Percentiles rank a stretch among this genome's conserved stretches.
Conservation (phyloP, 106 monocot species). For the Platanthera zijinensis region DNA sequence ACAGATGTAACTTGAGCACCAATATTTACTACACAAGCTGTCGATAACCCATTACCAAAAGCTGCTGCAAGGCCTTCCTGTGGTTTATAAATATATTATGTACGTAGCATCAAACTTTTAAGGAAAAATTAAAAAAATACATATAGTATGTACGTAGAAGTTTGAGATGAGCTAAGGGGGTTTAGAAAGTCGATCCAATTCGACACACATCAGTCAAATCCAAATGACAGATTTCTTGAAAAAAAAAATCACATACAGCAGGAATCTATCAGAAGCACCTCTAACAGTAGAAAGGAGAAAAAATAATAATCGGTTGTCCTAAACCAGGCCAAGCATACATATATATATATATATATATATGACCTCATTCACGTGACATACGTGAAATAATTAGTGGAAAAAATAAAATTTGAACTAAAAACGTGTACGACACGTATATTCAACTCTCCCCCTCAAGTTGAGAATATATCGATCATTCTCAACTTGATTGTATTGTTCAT, state of each 20-base stretch:
- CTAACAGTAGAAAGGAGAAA: not conserved
- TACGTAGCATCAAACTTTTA: not conserved
- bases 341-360: too few species aligned
- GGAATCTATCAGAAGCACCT: not conserved
- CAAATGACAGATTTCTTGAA: not conserved
- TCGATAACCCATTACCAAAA: constrained; percentile 97
- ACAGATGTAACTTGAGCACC: constrained; percentile 90
- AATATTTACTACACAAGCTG: constrained; percentile 92
- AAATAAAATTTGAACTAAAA: too few species aligned
- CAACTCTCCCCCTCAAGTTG: too few species aligned
- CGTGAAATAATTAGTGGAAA: too few species aligned
- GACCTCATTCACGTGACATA: too few species aligned
- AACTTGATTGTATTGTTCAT: too few species aligned
- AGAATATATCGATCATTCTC: too few species aligned
- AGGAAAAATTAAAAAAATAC: not conserved
- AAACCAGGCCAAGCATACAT: too few species aligned
- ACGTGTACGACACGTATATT: too few species aligned
- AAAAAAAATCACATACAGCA: not conserved
- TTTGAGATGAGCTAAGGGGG: not conserved
- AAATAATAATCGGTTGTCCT: too few species aligned
- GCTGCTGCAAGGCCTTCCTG: constrained; percentile 98
- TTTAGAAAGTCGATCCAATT: not conserved
- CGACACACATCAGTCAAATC: not conserved
- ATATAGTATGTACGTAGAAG: not conserved
- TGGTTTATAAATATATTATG: not conserved